These are phyloP conservation scores for Erysiphe pulchra DNA, from an alignment of 2,329 filamentous ascomycete species.

Conservation along the genomic window DNA sequence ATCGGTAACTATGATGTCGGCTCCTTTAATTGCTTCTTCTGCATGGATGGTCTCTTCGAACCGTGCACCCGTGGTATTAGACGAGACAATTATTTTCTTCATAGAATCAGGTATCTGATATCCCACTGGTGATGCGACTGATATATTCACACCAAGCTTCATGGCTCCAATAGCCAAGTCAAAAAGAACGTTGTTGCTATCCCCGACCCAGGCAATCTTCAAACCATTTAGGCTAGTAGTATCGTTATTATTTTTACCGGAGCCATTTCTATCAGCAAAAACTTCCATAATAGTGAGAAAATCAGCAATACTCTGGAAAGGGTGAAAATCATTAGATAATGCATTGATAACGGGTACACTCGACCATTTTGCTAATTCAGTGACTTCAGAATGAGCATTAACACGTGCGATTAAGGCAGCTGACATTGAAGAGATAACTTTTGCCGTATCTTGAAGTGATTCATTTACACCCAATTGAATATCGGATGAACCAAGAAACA, in stretches of 20 bases:
- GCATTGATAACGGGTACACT: slow-evolving; percentile 67
- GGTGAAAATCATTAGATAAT: slow-evolving; percentile 76
- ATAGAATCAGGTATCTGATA: slow-evolving; percentile 62
- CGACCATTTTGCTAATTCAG: slow-evolving; percentile 42
- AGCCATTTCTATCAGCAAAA: slow-evolving; percentile 21
- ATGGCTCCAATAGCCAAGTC: slow-evolving; percentile 71
- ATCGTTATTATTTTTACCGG: background rate
- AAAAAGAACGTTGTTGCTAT: slow-evolving; percentile 92
- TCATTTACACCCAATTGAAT: slow-evolving; percentile 95
- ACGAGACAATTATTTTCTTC: slow-evolving; percentile 36
- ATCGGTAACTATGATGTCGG: slow-evolving; percentile 81
- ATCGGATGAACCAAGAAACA: slow-evolving; percentile 90
- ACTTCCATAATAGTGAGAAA: slow-evolving; percentile 72
- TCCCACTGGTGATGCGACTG: slow-evolving; percentile 64
- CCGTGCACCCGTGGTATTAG: slow-evolving; percentile 18
- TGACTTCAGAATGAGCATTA: slow-evolving; percentile 49
- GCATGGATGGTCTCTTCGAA: slow-evolving; percentile 55
- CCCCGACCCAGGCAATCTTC: slow-evolving; percentile 88
- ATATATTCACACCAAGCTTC: slow-evolving; percentile 67
- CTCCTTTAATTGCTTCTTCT: slow-evolving; percentile 59
- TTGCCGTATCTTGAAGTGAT: slow-evolving; percentile 72
- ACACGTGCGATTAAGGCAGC: slow-evolving; percentile 63
- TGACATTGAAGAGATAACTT: slow-evolving; percentile 85
- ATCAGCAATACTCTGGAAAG: slow-evolving; percentile 82
- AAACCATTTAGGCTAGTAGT: slow-evolving; percentile 44